Conservation (phyloP, 441 rosid genomes). For the Pelargonium citronellum region DNA sequence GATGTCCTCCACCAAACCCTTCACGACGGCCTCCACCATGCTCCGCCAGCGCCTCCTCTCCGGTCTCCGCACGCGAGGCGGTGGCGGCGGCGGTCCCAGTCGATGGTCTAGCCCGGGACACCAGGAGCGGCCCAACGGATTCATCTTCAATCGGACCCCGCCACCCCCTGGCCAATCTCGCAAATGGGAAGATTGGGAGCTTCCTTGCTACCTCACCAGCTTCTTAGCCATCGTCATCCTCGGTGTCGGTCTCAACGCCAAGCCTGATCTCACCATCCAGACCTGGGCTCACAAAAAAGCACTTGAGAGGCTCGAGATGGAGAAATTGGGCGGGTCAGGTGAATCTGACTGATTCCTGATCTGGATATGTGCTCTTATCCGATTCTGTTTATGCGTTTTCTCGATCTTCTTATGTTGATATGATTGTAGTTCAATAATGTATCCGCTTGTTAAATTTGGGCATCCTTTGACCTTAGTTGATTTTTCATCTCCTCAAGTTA, state of each 20-base stretch:
- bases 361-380: slow-evolving; percentile 7
- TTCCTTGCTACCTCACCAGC: slow-evolving; percentile 90
- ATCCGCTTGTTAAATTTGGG: neutral
- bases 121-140: slow-evolving; percentile 74
- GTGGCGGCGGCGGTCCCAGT: slow-evolving; percentile 51
- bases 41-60: slow-evolving; percentile 60
- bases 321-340: slow-evolving; percentile 31
- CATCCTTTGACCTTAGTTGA: neutral
- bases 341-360: slow-evolving; percentile 22
- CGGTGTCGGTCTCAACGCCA: slow-evolving; percentile 88
- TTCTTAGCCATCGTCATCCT: slow-evolving; percentile 82
- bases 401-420: slow-evolving; percentile 13
- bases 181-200: slow-evolving; percentile 96
- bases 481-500: neutral
- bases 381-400: neutral
- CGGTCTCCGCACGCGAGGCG: slow-evolving; percentile 31
- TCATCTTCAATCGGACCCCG: slow-evolving; percentile 64
- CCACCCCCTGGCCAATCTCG: slow-evolving; percentile 74
- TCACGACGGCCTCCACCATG: slow-evolving; percentile 33
- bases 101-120: slow-evolving; percentile 72
- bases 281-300: slow-evolving; percentile 96
- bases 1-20: slow-evolving; percentile 18
- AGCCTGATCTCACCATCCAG: slow-evolving; percentile 90
- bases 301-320: slow-evolving; percentile 60
- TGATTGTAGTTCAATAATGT: slow-evolving; percentile 12